Evolutionary conservation across 73 alveolate genomes (phyloP).

Genomic region (Tetrahymena elliotti): DNA sequence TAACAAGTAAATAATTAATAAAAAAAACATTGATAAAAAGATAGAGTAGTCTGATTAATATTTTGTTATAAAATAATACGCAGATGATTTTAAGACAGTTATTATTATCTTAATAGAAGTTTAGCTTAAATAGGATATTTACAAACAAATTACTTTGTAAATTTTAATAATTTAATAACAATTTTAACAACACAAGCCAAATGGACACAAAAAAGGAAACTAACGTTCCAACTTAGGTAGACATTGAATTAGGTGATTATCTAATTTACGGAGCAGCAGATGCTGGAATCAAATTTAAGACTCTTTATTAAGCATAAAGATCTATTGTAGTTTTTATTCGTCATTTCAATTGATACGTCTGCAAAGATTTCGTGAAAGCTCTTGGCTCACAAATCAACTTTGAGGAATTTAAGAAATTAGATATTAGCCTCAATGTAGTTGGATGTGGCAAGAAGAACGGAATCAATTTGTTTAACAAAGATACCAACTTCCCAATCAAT

Average conservation of each 20-base stretch:
- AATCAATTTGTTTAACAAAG: background rate
- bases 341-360: background rate
- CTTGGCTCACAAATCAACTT: background rate
- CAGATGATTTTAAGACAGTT: background rate
- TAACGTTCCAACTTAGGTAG: background rate
- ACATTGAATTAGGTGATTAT: background rate
- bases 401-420: background rate
- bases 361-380: background rate
- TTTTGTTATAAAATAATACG: background rate
- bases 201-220: background rate
- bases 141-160: background rate
- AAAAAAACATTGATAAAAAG: too few species aligned
- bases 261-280: background rate
- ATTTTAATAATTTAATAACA: background rate
- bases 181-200: background rate
- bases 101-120: background rate
- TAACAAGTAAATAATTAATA: background rate
- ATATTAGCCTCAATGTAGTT: background rate
- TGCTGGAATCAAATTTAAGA: background rate
- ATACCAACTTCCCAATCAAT: background rate
- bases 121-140: background rate
- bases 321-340: background rate
- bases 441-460: background rate
- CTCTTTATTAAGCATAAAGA: background rate
- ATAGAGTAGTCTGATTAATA: background rate